Conservation (phyloP, 2,329 filamentous ascomycete genomes). For the Pseudogymnoascus sp. region DNA sequence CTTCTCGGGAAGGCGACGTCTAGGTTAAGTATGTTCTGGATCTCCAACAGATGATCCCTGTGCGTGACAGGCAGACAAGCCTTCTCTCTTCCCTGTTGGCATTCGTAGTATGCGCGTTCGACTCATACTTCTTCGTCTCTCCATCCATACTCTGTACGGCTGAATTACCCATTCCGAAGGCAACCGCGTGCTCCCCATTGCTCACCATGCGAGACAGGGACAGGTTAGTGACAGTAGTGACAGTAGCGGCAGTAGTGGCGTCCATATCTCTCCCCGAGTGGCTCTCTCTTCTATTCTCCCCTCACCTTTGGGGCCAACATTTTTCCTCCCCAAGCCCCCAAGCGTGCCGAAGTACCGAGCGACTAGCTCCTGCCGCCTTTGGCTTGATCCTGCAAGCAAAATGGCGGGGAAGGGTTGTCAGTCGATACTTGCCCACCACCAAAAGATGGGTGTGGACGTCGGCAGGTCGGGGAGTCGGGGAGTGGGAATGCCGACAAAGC, state of each 20-base stretch:
- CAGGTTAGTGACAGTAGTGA: neutral
- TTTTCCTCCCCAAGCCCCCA: neutral
- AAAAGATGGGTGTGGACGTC: neutral
- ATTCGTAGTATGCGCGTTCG: neutral
- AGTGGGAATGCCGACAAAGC: conserved; percentile 5
- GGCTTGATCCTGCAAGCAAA: neutral
- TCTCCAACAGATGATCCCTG: neutral
- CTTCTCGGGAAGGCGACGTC: neutral
- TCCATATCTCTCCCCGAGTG: neutral
- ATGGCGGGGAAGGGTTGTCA: neutral
- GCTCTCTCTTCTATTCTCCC: neutral
- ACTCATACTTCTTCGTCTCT: neutral
- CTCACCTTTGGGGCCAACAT: neutral
- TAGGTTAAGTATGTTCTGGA: neutral
- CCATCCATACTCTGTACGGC: neutral
- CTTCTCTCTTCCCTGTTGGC: neutral
- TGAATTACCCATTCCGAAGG: neutral
- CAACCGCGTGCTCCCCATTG: neutral
- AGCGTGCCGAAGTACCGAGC: neutral
- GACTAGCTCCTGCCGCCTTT: neutral
- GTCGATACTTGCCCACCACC: neutral
- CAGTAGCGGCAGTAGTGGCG: neutral
- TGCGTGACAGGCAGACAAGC: neutral
- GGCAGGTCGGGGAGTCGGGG: neutral
- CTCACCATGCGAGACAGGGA: neutral